These are phyloP conservation scores for Saccharum spontaneum DNA, from an alignment of 176 grass and related monocot genomes.

Conservation along the genomic window DNA sequence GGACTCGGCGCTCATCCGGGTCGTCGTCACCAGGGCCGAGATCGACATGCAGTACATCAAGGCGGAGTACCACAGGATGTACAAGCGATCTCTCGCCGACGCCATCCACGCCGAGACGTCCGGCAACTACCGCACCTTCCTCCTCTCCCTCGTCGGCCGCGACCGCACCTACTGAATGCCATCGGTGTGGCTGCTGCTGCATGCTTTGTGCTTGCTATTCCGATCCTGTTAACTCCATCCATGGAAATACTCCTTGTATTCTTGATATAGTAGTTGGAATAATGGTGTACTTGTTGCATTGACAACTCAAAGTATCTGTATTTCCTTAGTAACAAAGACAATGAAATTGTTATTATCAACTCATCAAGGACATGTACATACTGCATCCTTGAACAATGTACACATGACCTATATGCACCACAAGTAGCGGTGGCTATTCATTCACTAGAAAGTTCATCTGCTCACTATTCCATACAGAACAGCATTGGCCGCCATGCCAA, in stretches of 20 bases:
- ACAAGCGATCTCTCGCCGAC: conserved; percentile 63
- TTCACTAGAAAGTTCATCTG: neutral
- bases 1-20: conserved; percentile 60
- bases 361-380: neutral
- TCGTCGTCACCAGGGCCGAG: conserved; percentile 69
- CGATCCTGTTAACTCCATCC: neutral
- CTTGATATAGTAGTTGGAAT: neutral
- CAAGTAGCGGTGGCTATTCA: neutral
- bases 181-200: neutral
- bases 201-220: neutral
- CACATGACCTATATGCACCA: no score
- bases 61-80: conserved; percentile 65
- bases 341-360: neutral
- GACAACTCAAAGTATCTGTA: neutral
- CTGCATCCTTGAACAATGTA: neutral
- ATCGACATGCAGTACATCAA: conserved; percentile 96
- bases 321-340: neutral
- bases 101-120: conserved; percentile 83
- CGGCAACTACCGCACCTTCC: conserved; percentile 84
- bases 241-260: neutral
- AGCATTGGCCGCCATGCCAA: neutral
- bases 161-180: conserved; percentile 12
- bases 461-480: neutral
- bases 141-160: conserved; percentile 69
- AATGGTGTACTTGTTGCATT: neutral